A percentile compares a stretch with the other conserved stretches of the same genome.
Conservation (phyloP, 2,329 filamentous ascomycete species). For the Microdochium trichocladiopsis region DNA sequence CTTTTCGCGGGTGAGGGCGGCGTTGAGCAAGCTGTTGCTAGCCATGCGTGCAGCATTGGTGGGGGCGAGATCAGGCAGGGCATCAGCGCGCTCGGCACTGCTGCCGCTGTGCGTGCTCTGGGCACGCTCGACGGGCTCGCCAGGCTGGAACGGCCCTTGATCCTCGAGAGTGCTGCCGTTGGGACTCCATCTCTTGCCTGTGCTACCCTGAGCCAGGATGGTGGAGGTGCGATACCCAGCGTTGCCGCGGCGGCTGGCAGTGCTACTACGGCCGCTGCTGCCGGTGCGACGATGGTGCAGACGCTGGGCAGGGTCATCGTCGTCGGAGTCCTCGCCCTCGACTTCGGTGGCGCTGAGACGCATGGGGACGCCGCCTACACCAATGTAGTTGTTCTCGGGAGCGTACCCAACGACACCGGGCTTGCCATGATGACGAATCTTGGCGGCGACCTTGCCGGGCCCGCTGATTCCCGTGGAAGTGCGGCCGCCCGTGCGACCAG, state of each 20-base stretch:
- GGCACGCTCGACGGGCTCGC: slow-evolving; percentile 24
- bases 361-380: slow-evolving; percentile 75
- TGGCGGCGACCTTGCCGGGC: slow-evolving; percentile 64
- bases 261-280: slow-evolving; percentile 70
- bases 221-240: slow-evolving; percentile 43
- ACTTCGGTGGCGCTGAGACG: slow-evolving; percentile 93
- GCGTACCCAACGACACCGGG: slow-evolving; percentile 72
- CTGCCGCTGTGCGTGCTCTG: slow-evolving; percentile 47
- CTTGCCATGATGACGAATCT: slow-evolving; percentile 84
- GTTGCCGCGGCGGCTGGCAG: slow-evolving; percentile 40
- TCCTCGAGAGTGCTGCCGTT: slow-evolving; percentile 44
- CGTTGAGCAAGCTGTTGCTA: slow-evolving; percentile 50
- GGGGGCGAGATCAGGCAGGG: slow-evolving; percentile 44
- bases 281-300: slow-evolving; percentile 63
- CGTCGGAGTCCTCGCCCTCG: slow-evolving; percentile 77
- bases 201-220: slow-evolving; percentile 27
- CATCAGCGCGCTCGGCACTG: slow-evolving; percentile 54
- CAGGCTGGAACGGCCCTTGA: slow-evolving; percentile 19
- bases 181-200: slow-evolving; percentile 40
- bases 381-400: slow-evolving; percentile 67
- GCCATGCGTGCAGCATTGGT: slow-evolving; percentile 40
- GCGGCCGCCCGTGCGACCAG: slow-evolving; percentile 46
- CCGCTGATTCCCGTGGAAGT: slow-evolving; percentile 57
- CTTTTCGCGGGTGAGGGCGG: slow-evolving; percentile 55
- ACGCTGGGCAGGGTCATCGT: slow-evolving; percentile 51